These are phyloP conservation scores for Xylaria curta DNA, from an alignment of 495 filamentous ascomycete genomes.

Conservation along the genomic window DNA sequence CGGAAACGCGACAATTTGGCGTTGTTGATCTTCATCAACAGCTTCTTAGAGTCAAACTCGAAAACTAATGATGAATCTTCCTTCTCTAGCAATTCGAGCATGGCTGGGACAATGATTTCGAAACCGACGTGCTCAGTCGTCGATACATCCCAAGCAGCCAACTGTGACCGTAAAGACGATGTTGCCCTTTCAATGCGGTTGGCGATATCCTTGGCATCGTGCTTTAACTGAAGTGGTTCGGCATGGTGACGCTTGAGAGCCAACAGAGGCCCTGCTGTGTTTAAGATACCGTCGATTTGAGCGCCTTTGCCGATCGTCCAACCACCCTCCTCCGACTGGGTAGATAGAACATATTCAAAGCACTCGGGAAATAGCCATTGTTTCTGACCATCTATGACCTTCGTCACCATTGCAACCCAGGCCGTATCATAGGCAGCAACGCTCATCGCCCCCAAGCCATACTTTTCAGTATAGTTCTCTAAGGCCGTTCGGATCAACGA, in stretches of 20 bases:
- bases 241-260: slow-evolving; percentile 34
- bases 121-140: slow-evolving; percentile 46
- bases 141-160: slow-evolving; percentile 41
- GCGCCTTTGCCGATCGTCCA: slow-evolving; percentile 35
- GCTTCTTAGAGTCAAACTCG: slow-evolving; percentile 23
- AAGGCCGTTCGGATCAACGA: slow-evolving; percentile 25
- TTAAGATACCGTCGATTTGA: slow-evolving; percentile 46
- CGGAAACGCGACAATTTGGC: slow-evolving; percentile 27
- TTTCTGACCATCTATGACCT: slow-evolving; percentile 34
- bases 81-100: slow-evolving; percentile 31
- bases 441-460: slow-evolving; percentile 28
- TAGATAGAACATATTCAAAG: slow-evolving; percentile 27
- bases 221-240: slow-evolving; percentile 29
- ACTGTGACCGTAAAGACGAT: slow-evolving; percentile 31
- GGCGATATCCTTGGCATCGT: slow-evolving; percentile 22
- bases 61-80: slow-evolving; percentile 26
- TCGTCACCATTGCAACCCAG: slow-evolving; percentile 53
- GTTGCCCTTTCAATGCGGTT: slow-evolving; percentile 26
- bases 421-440: slow-evolving; percentile 54
- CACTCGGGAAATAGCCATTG: slow-evolving; percentile 43
- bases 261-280: slow-evolving; percentile 44
- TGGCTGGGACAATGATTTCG: slow-evolving; percentile 46
- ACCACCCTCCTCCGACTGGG: slow-evolving; percentile 34
- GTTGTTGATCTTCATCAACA: slow-evolving; percentile 24
- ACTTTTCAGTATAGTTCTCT: slow-evolving; percentile 27